Evolutionary conservation across 495 filamentous ascomycete genomes (phyloP), one percentile per base, ranked within the genome.

Genomic region (Acidomyces sp.): DNA sequence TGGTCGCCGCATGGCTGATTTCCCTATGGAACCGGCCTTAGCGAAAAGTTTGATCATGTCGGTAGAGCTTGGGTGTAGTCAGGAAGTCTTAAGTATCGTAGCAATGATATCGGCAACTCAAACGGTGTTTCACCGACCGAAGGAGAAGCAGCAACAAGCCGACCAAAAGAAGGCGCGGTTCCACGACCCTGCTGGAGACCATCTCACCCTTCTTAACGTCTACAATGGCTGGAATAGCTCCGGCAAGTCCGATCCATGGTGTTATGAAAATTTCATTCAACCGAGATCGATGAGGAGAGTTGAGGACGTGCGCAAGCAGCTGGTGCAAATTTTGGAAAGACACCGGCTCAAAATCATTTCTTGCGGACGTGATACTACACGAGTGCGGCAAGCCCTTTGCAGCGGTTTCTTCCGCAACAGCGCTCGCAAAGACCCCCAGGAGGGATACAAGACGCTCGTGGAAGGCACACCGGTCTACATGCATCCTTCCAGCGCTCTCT

Each of bases 151-250:
- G 53, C 73, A 78, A 36, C 85, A 93, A 55, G 90, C 90, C 10
- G 90, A 96, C 52, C 84, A 94, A 59, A 96, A 95, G 68, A 96
- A 95, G 58, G 70, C 85, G 27, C 93, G 93, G 56, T 96, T 96
- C 63, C 85, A 95, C 59, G 92, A 96, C 54, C 84, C 87, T 0
- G 75, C 83, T 38, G 88, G 92, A 25, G 90, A 99, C 48, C 90
- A 99, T 54, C 64, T 96, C 3, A 99, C 90, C 1, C 65, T 96
- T 0, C 71, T 99, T 20, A 96, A 96, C 55, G 92, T 96, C 2
- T 99, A 94, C 68, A 93, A 94, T 52, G 75, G 68, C 11, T 99
- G 90, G 90, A 93, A 92, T 55, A 63, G 75, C 11, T 80, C 72
- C 46, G 79, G 76, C 6, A 93, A 76, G 59, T 75, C 74, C 31